Base-by-base conservation (phyloP, 306 rosid species). In the Chamaecrista fasciculata region DNA sequence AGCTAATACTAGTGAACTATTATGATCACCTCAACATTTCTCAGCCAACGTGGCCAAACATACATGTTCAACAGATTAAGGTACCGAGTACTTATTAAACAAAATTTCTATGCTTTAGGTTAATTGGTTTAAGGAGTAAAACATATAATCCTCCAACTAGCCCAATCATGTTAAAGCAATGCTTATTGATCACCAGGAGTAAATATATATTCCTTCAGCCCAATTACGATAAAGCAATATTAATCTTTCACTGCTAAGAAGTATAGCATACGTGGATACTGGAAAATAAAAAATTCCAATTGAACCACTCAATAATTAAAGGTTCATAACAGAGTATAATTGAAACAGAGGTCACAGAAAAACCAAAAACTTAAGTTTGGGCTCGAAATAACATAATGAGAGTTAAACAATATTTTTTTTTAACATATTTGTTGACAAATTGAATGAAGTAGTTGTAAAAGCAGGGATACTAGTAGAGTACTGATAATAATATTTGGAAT, bases 391-490 rank as follows among this genome's bases (percentile, higher is more conserved):
- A 14, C 26, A 49, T 11, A 7, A 21, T 20, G 57, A 8, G 25
- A 52, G 36, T 29, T 23, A 51, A 60, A 43, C 56, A 67, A 40
- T 51, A 4, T 59, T 29, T 18, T 23, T 23, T 10, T n/a, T 26
- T 47, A 59, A 52, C 23, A 50, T 31, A 31, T 53, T 39, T 16
- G 18, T 44, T 57, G 19, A 24, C 23, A 24, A 29, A 16, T 19
- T 14, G 11, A 68, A 68, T 73, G 71, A 65, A 59, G 24, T 5
- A 58, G 26, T 62, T 19, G 58, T 63, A 76, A 36, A 9, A 50
- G 6, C n/a, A 23, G 63, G 28, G 47, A 50, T 34, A 59, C n/a
- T 16, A 49, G 40, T 40, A 50, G 1, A 47, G 21, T 2, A 20
- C 2, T 33, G 24, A 12, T 37, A 34, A 23, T 61, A 18, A 60